Evolutionary conservation across 2,329 filamentous ascomycete species (phyloP), one percentile per base, ranked within the genome.

Genomic region (Claviceps arundinis): DNA sequence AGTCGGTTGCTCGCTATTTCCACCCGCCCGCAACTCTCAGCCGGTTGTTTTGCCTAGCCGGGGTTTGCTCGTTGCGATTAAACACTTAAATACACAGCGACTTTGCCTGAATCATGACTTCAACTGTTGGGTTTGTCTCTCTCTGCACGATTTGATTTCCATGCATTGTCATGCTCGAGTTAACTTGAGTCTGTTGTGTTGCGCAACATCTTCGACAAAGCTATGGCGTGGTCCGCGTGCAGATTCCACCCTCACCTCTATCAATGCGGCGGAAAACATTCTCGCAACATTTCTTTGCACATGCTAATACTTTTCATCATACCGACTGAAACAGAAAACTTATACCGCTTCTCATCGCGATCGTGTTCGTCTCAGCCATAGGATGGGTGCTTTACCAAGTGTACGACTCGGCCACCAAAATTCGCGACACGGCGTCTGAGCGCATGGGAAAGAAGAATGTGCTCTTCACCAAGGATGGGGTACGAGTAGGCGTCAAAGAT

Each of bases 401-500:
- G 64, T 89, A 85, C 68, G 67, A 85, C 51, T 81, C 81, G 67
- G 74, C 78, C 52, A 74, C 73, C 68, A 76, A 85, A 65, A 82
- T 90, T 60, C 76, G 79, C 55, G 72, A 79, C 54, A 74, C 78
- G 54, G 84, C 85, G 47, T 78, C 76, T 48, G 74, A 84, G 67
- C 80, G 80, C 62, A 85, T 89, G 78, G 81, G 83, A 65, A 80
- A 80, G 70, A 86, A 85, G 71, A 85, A 89, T 64, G 78, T 90
- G 52, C 73, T 81, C 42, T 85, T 89, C 67, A 84, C 82, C 41
- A 87, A 86, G 64, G 85, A 89, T 52, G 86, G 86, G 52, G 69
- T 87, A 55, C 78, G 79, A 55, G 84, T 90, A 45, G 82, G 82
- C 48, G 77, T 90, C 55, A 85, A 83, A 68, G 75, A 87, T 55